These are phyloP conservation scores for Sugiyamaella japonica DNA, from an alignment of 1,139 yeast species.

Conservation along the genomic window DNA sequence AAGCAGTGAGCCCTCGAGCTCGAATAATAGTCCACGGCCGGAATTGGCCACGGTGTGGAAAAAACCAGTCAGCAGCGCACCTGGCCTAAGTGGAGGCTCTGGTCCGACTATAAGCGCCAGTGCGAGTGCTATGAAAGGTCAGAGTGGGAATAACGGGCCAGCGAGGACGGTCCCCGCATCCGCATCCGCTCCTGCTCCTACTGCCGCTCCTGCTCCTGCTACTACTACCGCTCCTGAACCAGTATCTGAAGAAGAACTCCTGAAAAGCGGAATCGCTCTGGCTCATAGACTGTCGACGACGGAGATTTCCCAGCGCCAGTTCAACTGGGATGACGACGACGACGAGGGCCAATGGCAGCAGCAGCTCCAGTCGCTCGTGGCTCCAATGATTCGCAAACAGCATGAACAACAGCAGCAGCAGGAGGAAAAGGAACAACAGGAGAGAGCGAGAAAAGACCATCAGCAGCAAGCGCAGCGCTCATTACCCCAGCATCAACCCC, in stretches of 20 bases:
- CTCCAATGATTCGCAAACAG: slow-evolving; percentile 14
- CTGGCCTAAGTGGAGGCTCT: neutral
- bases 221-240: slow-evolving; percentile 4
- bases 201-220: neutral
- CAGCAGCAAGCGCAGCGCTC: neutral
- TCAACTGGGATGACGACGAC: slow-evolving; percentile 48
- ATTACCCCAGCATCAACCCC: slow-evolving; percentile 8
- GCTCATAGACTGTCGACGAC: slow-evolving; percentile 38
- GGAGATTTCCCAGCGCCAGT: slow-evolving; percentile 31
- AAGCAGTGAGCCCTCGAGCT: slow-evolving; percentile 25
- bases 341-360: slow-evolving; percentile 34
- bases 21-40: slow-evolving; percentile 30
- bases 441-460: neutral
- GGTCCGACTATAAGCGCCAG: neutral
- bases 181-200: neutral
- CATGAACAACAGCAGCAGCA: slow-evolving; percentile 13
- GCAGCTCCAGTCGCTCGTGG: slow-evolving; percentile 16
- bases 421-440: neutral
- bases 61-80: slow-evolving; percentile 21
- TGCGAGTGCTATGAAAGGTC: neutral
- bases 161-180: neutral
- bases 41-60: slow-evolving; percentile 35
- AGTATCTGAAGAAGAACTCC: slow-evolving; percentile 40
- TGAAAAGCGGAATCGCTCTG: slow-evolving; percentile 40
- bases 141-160: neutral